These are phyloP conservation scores for Prototheca wickerhamii DNA, from an alignment of 163 green algal genomes.

Conservation along the genomic window DNA sequence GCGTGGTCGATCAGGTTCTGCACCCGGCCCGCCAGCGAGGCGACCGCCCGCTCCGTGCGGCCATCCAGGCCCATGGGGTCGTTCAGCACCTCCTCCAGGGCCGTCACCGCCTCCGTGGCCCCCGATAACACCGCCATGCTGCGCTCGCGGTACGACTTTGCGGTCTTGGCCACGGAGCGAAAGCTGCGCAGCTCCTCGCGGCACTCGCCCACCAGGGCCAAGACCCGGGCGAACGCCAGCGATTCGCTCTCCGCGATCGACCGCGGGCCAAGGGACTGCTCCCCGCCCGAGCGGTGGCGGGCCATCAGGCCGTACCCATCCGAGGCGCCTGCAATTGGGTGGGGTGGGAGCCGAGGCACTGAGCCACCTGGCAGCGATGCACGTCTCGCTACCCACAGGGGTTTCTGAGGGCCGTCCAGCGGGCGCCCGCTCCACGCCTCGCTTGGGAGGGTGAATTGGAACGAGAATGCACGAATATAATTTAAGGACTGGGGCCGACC, in stretches of 20 bases:
- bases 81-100: slow-evolving; percentile 31
- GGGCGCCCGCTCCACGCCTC: too few species aligned
- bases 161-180: slow-evolving; percentile 15
- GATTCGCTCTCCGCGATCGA: slow-evolving; percentile 2
- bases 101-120: slow-evolving; percentile 27
- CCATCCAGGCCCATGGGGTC: background rate
- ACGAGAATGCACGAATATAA: too few species aligned
- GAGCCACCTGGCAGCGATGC: too few species aligned
- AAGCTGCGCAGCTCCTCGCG: slow-evolving; percentile 30
- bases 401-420: too few species aligned
- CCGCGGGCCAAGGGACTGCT: background rate
- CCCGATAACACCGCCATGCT: slow-evolving; percentile 23
- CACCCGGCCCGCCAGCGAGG: slow-evolving; percentile 5
- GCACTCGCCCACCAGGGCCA: slow-evolving; percentile 18
- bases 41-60: slow-evolving; percentile 5
- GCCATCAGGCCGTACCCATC: background rate
- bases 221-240: slow-evolving; percentile 1
- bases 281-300: background rate
- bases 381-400: too few species aligned
- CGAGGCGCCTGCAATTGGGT: background rate
- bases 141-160: slow-evolving; percentile 30
- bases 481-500: too few species aligned
- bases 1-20: slow-evolving; percentile 11
- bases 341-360: too few species aligned
- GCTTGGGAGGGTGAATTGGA: too few species aligned